Base-by-base conservation (phyloP, 306 rosid species). In the Prunus armeniaca region DNA sequence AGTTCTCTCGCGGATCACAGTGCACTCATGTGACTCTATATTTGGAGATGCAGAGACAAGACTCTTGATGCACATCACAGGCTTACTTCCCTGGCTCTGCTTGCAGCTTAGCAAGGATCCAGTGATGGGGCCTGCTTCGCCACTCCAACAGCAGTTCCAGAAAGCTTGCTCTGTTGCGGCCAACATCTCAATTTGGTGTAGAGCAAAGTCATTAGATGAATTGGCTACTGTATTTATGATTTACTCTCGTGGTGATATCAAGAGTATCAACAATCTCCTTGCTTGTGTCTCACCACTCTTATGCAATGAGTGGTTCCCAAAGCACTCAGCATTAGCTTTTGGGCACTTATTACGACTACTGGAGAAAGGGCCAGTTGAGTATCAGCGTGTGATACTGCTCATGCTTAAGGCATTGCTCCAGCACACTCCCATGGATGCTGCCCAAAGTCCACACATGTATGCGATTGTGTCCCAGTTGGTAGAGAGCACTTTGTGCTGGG, bases 401-500 rank as follows among this genome's bases (percentile, higher is more conserved):
- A 88, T 91, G 94, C 93, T 96, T 54, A 96, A 93, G 85, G 99
- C 98, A 61, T 86, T 96, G 81, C 98, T 96, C 76, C 98, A 91
- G 84, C 98, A 93, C 88, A 93, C 99, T 67, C 99, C 98, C 25
- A 88, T 96, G 90, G 99, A 96, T 77, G 98, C 98, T 55, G 87
- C 99, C 34, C 99, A 96, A 83, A 96, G 99, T 78, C 98, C 99
- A 2, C 99, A 96, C 77, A 96, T 96, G 87, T 96, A 91, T 70
- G 96, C 99, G 30, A 85, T 91, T 28, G 99, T 96, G 54, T 96
- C 99, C 73, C 99, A 96, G 81, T 82, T 92, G 85, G 97, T 96
- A 32, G 99, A 96, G 87, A 96, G 99, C 90, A 91, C 98, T 41
- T 76, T 93, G 79, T 96, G 96, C 83, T 93, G 96, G 99, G 99